Evolutionary conservation across 2,329 filamentous ascomycete genomes (phyloP), one percentile per base, ranked within the genome.

Genomic region (Sphaceloma murrayae): DNA sequence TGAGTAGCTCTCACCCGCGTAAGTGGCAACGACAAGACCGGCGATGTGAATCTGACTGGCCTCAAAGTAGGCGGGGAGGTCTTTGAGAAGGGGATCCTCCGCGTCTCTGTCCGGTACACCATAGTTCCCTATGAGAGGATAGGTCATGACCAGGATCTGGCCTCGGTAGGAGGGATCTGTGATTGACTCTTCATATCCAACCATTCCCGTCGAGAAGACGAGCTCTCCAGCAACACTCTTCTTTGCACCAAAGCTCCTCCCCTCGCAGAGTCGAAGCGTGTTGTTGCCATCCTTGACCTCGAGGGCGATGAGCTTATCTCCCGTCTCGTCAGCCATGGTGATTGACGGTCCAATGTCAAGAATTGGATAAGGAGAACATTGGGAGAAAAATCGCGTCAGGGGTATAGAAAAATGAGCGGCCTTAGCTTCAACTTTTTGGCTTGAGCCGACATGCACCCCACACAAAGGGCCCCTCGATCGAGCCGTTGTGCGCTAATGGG

Each of bases 141-240:
- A 95, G 44, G 89, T 98, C 58, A 96, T 80, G 65, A 96, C 88
- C 56, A 98, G 75, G 56, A 98, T 94, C 69, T 98, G 89, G 50
- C 85, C 85, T 39, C 83, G 81, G 67, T 91, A 89, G 39, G 85
- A 89, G 53, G 85, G 85, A 61, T 91, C 85, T 49, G 85, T 89
- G 56, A 91, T 74, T 36, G 82, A 93, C 72, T 98, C 91, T 31
- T 91, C 88, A 64, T 98, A 98, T 60, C 91, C 91, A 56, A 96
- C 91, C 88, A 96, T 94, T 66, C 91, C 91, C 47, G 91, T 98
- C 75, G 96, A 89, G 72, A 98, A 98, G 67, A 98, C 91, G 63
- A 98, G 74, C 73, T 98, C 91, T 64, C 91, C 91, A 53, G 89
- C 84, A 59, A 93, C 79, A 69, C 85, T 94, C 75, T 88, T 94